Percentiles rank a stretch among this genome's conserved stretches.
Conservation (phyloP, 805 yeast genomes). For the Starmerella roubikii region DNA sequence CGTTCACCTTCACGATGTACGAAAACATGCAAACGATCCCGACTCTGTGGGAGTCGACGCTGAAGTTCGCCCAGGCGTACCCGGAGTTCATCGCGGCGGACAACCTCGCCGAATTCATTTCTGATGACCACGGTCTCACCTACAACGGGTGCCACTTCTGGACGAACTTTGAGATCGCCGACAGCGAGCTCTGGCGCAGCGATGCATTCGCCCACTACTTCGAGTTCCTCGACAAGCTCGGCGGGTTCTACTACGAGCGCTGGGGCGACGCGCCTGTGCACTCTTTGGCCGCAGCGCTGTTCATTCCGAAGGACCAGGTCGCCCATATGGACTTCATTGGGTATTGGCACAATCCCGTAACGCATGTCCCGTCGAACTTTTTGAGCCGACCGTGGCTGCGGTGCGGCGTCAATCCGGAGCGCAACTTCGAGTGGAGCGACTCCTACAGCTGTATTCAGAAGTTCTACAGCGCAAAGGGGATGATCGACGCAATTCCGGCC, state of each 20-base stretch:
- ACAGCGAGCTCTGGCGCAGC: conserved; percentile 59
- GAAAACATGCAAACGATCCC: conserved; percentile 80
- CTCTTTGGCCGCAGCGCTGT: conserved; percentile 69
- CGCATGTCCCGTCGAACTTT: conserved; percentile 11
- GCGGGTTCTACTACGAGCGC: conserved; percentile 81
- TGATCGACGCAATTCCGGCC: conserved; percentile 6
- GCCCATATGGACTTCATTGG: conserved; percentile 93
- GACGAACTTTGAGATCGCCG: conserved; percentile 89
- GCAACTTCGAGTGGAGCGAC: conserved; percentile 13
- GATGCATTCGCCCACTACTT: conserved; percentile 55
- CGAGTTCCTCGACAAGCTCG: conserved; percentile 49
- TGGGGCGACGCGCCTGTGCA: conserved; percentile 99
- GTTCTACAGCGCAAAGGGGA: conserved; percentile 8
- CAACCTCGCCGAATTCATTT: conserved; percentile 53
- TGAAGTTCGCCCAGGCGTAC: conserved; percentile 32
- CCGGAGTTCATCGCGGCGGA: conserved; percentile 43
- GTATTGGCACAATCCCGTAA: conserved; percentile 42
- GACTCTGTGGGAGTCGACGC: conserved; percentile 48
- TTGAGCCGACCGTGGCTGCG: conserved; percentile 5
- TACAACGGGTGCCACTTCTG: conserved; percentile 80
- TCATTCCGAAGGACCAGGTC: conserved; percentile 51
- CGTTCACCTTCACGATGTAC: conserved; percentile 65
- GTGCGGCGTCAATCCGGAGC: conserved; percentile 12
- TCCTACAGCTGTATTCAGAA: conserved; percentile 8
- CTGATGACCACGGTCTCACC: conserved; percentile 53